Percentiles rank a stretch among this genome's conserved stretches.
phyloP scores from a whole-genome alignment of 495 filamentous ascomycete genomes.

The Xylaria flabelliformis region DNA sequence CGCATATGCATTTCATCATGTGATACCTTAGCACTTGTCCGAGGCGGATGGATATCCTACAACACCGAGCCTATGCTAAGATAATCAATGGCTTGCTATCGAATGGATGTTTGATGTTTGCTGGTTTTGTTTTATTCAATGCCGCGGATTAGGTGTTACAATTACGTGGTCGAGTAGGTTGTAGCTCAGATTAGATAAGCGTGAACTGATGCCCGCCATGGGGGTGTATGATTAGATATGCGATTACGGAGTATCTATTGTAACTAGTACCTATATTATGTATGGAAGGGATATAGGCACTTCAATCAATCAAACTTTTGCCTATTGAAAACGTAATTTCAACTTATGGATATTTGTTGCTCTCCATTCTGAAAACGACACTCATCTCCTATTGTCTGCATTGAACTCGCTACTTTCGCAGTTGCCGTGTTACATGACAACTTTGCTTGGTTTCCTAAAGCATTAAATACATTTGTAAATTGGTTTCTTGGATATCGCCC shows the following conservation, averaged over 20 bases:
- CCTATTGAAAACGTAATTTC: background rate
- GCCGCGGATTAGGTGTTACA: background rate
- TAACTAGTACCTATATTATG: background rate
- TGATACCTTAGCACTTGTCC: conserved; percentile 8
- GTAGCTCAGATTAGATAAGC: no score
- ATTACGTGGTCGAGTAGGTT: background rate
- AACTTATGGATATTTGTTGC: background rate
- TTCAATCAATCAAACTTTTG: background rate
- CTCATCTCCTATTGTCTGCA: conserved; percentile 3
- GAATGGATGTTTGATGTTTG: background rate
- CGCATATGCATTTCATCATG: conserved; percentile 31
- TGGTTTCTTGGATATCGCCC: background rate
- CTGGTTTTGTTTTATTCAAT: background rate
- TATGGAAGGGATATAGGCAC: background rate
- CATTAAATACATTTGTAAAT: background rate
- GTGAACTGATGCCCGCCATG: no score
- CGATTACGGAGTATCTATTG: background rate
- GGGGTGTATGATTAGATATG: background rate
- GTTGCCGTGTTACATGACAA: conserved; percentile 1
- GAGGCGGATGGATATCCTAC: background rate
- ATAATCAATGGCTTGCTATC: background rate
- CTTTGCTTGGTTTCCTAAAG: background rate
- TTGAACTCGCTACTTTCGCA: background rate
- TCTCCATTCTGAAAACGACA: background rate
- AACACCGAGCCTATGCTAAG: background rate